Evolutionary conservation across 1,284 basidiomycete genomes (phyloP), one percentile per base, ranked within the genome.

Genomic region (Macrocybe sp.): DNA sequence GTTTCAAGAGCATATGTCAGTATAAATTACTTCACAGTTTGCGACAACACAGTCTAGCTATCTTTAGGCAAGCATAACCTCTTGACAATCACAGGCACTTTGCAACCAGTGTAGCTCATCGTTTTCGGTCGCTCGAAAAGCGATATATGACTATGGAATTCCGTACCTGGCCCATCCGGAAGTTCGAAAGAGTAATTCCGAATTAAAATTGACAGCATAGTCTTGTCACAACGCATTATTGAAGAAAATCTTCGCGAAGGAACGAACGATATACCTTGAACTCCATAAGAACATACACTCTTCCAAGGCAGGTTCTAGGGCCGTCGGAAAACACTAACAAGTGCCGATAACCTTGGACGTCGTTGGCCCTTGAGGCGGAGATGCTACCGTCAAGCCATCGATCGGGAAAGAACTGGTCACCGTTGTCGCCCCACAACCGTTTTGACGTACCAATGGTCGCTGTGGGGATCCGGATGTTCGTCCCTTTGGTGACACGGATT

Each of bases 131-230:
- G 11, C 11, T 22, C 28, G 9, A 41, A 29, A 7, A 41, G 7
- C 29, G 12, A 7, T 7, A 8, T 55, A 31, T 67, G 58, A 7
- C 54, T 47, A 16, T 61, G 68, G 40, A 76, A 58, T 54, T 63
- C 56, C 2, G 70, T 70, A 2, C 53, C 49, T 0, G 61, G 57
- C 2, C 72, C 70, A 50, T 68, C 61, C 0, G 55, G 61, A 9
- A 76, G 59, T 47, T 69, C 66, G 47, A 74, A 69, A n/a, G 42
- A 50, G 48, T 68, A 76, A 51, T 66, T 62, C 42, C 64, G 58
- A 14, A 75, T 55, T 6, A 75, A 56, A n/a, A 74, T 69, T 0
- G 65, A 67, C 6, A 80, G 54, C 0, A 73, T 70, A 3, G 69
- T 67, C 75, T 79, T 48, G 7, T 7, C n/a, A 11, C 11, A 7